These are phyloP conservation scores for Xylaria sp. DNA, from an alignment of 2,329 filamentous ascomycete genomes.

Conservation along the genomic window DNA sequence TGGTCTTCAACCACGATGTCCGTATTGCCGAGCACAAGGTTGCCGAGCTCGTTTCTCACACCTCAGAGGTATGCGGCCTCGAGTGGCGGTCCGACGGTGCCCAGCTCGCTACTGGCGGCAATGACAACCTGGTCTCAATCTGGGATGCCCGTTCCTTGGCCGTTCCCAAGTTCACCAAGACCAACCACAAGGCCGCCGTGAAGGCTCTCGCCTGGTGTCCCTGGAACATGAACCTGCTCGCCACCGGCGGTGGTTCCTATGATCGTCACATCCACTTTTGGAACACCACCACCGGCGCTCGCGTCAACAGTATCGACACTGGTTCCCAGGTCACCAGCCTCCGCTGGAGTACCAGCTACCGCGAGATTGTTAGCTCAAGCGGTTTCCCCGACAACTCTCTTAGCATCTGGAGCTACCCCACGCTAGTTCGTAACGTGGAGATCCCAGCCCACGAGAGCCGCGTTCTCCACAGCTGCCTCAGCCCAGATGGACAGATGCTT, in stretches of 20 bases:
- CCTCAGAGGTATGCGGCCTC: conserved; percentile 95
- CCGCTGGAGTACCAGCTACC: conserved; percentile 96
- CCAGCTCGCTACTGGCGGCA: conserved; percentile 96
- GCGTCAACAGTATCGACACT: conserved; percentile 99
- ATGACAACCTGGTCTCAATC: conserved; percentile 98
- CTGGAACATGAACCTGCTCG: conserved; percentile 97
- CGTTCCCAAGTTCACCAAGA: conserved; percentile 99
- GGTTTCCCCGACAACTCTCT: conserved; percentile 99
- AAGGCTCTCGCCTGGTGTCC: conserved; percentile 99
- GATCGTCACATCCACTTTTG: conserved; percentile 99
- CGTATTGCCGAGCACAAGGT: conserved; percentile 98
- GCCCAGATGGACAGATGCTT: conserved; percentile 97
- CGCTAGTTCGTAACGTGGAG: conserved; percentile 95
- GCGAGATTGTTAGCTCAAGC: conserved; percentile 96
- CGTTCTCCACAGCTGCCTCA: conserved; percentile 95
- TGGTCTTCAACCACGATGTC: conserved; percentile 98
- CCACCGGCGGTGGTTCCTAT: conserved; percentile 94
- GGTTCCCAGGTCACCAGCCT: conserved; percentile 97
- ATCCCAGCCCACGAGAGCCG: conserved; percentile 97
- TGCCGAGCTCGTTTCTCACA: conserved; percentile 95
- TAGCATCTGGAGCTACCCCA: conserved; percentile 99
- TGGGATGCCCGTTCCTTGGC: conserved; percentile 96
- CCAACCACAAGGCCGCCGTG: conserved; percentile 98
- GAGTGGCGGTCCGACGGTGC: conserved; percentile 98
- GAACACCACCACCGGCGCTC: conserved; percentile 97